Conservation (phyloP, 2,329 filamentous ascomycete genomes). For the Talaromyces rugulosus region DNA sequence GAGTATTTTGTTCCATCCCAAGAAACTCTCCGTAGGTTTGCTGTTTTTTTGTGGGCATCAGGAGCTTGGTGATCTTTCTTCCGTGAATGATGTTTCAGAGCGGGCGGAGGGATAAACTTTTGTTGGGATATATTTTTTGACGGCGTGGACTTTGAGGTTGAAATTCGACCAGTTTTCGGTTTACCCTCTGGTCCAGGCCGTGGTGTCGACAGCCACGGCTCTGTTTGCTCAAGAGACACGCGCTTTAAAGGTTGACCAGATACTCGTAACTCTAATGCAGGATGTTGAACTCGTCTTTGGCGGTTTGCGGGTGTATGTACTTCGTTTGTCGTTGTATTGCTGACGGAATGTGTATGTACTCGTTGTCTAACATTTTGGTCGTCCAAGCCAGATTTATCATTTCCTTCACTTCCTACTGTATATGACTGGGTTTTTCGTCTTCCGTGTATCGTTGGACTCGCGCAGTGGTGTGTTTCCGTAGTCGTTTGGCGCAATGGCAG, state of each 20-base stretch:
- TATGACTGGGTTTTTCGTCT: conserved; percentile 6
- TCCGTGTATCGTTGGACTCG: conserved; percentile 10
- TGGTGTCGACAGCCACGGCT: conserved; percentile 31
- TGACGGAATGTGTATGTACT: conserved; percentile 5
- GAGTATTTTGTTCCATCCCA: conserved; percentile 35
- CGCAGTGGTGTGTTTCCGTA: conserved; percentile 18
- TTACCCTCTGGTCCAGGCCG: conserved; percentile 31
- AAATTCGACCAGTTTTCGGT: conserved; percentile 25
- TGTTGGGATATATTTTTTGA: conserved; percentile 8
- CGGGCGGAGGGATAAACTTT: conserved; percentile 33
- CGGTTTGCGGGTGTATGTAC: conserved; percentile 29
- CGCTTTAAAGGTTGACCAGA: conserved; percentile 37
- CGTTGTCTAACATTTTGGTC: background rate
- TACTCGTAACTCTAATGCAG: conserved; percentile 35
- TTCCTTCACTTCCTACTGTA: background rate
- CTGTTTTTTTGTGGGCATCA: conserved; percentile 20
- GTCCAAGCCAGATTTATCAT: background rate
- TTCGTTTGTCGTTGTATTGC: conserved; percentile 11
- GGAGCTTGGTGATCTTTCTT: conserved; percentile 28
- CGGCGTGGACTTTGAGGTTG: conserved; percentile 20
- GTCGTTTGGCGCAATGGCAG: conserved; percentile 36
- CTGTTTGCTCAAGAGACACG: conserved; percentile 34
- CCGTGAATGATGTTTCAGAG: conserved; percentile 36
- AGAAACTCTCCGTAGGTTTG: conserved; percentile 30
- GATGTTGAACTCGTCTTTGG: conserved; percentile 19